Evolutionary conservation across 306 rosid genomes (phyloP).

Genomic region (Betula pendula): DNA sequence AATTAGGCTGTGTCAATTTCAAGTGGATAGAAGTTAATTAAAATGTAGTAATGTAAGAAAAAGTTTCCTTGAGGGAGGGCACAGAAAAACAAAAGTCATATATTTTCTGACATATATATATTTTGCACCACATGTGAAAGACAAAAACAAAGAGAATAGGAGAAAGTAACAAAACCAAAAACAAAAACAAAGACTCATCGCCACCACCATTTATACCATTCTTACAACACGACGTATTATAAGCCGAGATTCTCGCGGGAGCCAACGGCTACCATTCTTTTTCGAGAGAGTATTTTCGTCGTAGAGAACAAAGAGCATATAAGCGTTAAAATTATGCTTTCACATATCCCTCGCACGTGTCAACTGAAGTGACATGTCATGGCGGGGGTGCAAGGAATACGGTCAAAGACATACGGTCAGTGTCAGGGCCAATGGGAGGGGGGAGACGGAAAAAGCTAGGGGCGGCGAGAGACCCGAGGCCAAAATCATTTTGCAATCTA

Average conservation of each 20-base stretch:
- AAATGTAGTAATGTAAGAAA: too few relatives aligned
- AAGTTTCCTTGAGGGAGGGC: too few relatives aligned
- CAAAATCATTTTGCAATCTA: conserved; percentile 56
- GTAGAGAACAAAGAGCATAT: conserved; percentile 36
- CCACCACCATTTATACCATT: not conserved
- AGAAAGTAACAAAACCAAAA: conserved; percentile 20
- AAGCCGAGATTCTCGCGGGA: conserved; percentile 78
- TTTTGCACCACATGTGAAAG: too few relatives aligned
- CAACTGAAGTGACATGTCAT: conserved; percentile 42
- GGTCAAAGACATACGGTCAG: conserved; percentile 29
- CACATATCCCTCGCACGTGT: conserved; percentile 37
- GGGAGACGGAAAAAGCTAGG: not conserved
- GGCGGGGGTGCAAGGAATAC: conserved; percentile 8
- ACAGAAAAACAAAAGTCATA: too few relatives aligned
- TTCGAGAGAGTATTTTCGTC: conserved; percentile 9
- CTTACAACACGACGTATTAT: conserved; percentile 41
- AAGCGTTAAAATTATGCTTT: conserved; percentile 9
- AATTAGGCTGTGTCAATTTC: too few relatives aligned
- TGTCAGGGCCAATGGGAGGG: conserved; percentile 24
- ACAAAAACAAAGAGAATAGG: not conserved
- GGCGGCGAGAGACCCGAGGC: conserved; percentile 18
- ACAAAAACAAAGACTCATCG: conserved; percentile 16
- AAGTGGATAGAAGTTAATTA: too few relatives aligned
- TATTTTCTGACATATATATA: too few relatives aligned
- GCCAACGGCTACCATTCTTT: conserved; percentile 28